These are phyloP conservation scores for Brachypodium distachyon DNA, from an alignment of 202 grass and related monocot species.

Conservation along the genomic window DNA sequence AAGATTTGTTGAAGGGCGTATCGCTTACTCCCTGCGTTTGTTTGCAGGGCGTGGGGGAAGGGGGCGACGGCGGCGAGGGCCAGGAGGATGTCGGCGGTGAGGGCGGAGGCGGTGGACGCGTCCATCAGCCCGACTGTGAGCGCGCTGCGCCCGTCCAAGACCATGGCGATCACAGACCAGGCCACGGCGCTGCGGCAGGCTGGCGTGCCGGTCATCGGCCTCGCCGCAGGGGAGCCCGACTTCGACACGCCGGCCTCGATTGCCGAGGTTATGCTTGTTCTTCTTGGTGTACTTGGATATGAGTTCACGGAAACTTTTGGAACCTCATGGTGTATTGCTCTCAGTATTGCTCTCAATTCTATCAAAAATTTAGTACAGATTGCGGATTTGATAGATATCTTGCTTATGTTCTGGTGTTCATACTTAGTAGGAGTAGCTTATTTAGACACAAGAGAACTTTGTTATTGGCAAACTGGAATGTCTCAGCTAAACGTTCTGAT, in stretches of 20 bases:
- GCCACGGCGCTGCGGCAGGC: conserved; percentile 71
- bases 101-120: conserved; percentile 40
- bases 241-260: conserved; percentile 56
- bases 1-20: not conserved
- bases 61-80: not conserved
- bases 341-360: no score
- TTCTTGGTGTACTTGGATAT: not conserved
- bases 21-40: not conserved
- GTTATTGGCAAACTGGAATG: not conserved
- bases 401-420: not conserved
- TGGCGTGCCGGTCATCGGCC: conserved; percentile 66
- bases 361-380: not conserved
- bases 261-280: conserved; percentile 28
- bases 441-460: not conserved
- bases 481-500: not conserved
- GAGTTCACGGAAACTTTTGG: not conserved
- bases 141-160: conserved; percentile 75
- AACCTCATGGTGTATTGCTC: not conserved
- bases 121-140: conserved; percentile 75
- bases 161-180: conserved; percentile 85
- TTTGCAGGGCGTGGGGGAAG: conserved; percentile 18
- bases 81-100: conserved; percentile 26
- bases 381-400: not conserved
- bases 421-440: no score
- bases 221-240: conserved; percentile 71